Base-by-base conservation (phyloP, 352 stramenopile genomes). In the Globisporangium splendens region DNA sequence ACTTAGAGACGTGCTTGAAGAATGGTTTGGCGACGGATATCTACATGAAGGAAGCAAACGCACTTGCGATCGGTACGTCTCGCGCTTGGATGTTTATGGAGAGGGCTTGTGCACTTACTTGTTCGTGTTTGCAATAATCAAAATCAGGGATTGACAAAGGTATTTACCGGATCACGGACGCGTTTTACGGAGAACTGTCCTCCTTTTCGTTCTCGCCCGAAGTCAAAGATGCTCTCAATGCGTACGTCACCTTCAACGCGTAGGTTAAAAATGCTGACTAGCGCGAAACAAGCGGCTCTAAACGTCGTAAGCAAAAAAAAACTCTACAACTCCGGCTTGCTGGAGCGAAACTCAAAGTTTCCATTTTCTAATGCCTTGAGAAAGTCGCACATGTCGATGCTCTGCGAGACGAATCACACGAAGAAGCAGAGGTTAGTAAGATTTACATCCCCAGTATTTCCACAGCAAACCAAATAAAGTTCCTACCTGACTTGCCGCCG, bases 101-200 rank as follows among this genome's bases (percentile, higher is more conserved):
- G 28, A 35, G 28, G 28, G 28, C 5, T 35, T 6, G 28, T 4
- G 28, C 1, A 35, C 28, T 35, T 6, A 35, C 28, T 6, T 10
- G 8, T 35, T 35, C 28, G 28, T 35, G 28, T 8, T 35, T 18
- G 22, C 60, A 5, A 53, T 21, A 4, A 21, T 62, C 21, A 63
- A 20, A 46, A 35, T 50, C 46, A 89, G 82, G 79, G 55, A 75
- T 92, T 46, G 82, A 92, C 61, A 88, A 82, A 56, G 79, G 78
- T 62, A 87, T 90, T 67, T 86, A 89, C 77, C 76, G 74, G 65
- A 87, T 92, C 65, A 86, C 77, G 5, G 63, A 82, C 41, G 69
- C 83, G 55, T 92, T 90, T 63, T 76, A 77, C 65, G 65, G 63
- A 39, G 82, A 90, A 24, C 57, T 90, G 35, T 68, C 72, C 20